Evolutionary conservation across 805 yeast genomes (phyloP), one percentile per base, ranked within the genome.

Genomic region (Sporopachydermia quercuum): DNA sequence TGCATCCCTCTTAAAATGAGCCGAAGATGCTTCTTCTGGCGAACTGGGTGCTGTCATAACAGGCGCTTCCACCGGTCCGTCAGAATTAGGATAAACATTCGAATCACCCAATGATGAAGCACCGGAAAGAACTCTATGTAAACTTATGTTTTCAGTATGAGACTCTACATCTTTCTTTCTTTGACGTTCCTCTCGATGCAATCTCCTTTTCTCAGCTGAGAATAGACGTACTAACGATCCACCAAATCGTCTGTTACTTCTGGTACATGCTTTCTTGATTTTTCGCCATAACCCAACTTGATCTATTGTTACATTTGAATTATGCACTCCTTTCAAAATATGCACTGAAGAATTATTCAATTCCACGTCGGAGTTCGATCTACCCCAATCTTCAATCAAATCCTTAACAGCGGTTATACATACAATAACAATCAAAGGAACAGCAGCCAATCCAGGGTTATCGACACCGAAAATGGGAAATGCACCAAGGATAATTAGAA

Each of bases 361-460:
- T 44, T 80, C 86, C 40, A 65, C 60, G 55, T 81, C 93, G 34
- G 75, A 70, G 2, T 64, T 49, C 2, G 71, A 70, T 49, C 93
- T 67, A 42, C 81, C 65, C 46, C 71, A 77, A 55, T 81, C 93
- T 57, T 81, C 93, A 47, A 81, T 63, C 0, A 79, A 87, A 57
- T 82, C 91, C 51, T 79, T 78, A 45, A 76, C 53, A 3, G 85
- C 87, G 2, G 91, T 81, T 46, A 81, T 62, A 40, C 66, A 63
- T 15, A 81, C 86, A 62, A 81, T 80, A 41, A 81, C 87, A 54
- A 80, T 78, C 53, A 81, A 70, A 2, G 93, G 93, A 23, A 80
- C 87, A 2, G 86, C 82, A 15, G 81, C 78, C 50, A 81, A 61
- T 1, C 75, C 89, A 1, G 91, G 86, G 43, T 65, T 65, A 19